phyloP scores from a whole-genome alignment of 2,329 filamentous ascomycete genomes.

The Fusarium sp. region DNA sequence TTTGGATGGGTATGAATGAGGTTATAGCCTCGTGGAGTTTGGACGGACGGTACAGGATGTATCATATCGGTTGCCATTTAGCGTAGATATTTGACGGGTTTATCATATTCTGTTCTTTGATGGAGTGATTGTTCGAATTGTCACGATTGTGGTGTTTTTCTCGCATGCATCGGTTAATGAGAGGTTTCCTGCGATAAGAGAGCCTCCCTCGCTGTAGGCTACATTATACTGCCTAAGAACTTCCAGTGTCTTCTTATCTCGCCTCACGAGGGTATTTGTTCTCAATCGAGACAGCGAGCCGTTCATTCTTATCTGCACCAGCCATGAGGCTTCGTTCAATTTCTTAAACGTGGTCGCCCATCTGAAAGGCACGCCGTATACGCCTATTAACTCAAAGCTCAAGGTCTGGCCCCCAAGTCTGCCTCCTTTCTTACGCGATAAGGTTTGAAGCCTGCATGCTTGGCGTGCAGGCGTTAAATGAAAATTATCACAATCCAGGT shows the following conservation, averaged over 20 bases:
- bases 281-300: too few relatives aligned
- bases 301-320: background rate
- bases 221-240: background rate
- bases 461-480: background rate
- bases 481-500: background rate
- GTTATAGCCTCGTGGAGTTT: conserved; percentile 25
- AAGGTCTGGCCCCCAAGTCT: background rate
- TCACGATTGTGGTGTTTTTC: background rate
- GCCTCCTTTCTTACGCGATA: background rate
- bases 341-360: background rate
- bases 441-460: background rate
- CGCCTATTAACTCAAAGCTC: background rate
- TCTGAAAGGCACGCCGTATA: background rate
- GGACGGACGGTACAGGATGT: background rate
- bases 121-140: background rate
- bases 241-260: background rate
- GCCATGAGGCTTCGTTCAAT: background rate
- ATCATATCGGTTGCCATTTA: background rate
- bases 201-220: too few relatives aligned
- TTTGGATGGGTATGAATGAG: conserved; percentile 6
- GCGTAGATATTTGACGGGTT: conserved; percentile 11
- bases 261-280: too few relatives aligned
- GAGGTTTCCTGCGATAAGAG: background rate
- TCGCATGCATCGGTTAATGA: background rate
- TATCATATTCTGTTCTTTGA: background rate